These are phyloP conservation scores for Phalaenopsis hybrid DNA, from an alignment of 116 monocot species.

Conservation along the genomic window DNA sequence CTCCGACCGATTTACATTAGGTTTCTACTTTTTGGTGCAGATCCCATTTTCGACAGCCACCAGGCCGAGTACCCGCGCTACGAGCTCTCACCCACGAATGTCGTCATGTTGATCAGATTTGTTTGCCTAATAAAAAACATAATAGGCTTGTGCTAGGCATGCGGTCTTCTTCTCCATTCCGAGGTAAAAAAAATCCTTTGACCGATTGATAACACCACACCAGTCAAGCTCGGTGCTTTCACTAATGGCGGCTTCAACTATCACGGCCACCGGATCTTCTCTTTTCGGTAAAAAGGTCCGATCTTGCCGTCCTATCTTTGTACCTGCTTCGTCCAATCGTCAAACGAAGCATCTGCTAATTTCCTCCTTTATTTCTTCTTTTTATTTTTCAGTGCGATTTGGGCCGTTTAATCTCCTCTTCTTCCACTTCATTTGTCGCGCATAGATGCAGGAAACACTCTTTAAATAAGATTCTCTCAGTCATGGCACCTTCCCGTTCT, in stretches of 20 bases:
- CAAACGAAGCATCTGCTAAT: neutral
- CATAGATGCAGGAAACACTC: conserved; percentile 24
- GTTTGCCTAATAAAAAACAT: no score
- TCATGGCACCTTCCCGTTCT: conserved; percentile 44
- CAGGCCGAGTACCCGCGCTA: no score
- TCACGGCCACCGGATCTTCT: conserved; percentile 15
- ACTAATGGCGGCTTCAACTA: conserved; percentile 37
- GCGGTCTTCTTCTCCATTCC: no score
- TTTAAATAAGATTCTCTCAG: conserved; percentile 37
- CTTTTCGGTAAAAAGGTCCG: conserved; percentile 30
- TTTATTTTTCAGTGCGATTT: conserved; percentile 32
- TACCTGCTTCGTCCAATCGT: neutral
- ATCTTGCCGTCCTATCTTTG: neutral
- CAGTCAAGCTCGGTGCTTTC: neutral
- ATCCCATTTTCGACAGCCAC: no score
- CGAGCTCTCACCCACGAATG: no score
- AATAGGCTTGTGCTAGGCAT: no score
- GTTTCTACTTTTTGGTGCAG: no score
- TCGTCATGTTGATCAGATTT: no score
- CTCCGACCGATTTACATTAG: no score
- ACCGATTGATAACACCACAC: neutral
- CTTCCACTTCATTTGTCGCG: conserved; percentile 18
- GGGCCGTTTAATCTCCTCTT: conserved; percentile 7
- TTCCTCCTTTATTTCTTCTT: neutral
- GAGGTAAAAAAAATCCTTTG: neutral